Percentiles rank a stretch among this genome's conserved stretches.
Evolutionary conservation across 23 red algal species (phyloP).

Genomic region (Rhodosorus marinus): DNA sequence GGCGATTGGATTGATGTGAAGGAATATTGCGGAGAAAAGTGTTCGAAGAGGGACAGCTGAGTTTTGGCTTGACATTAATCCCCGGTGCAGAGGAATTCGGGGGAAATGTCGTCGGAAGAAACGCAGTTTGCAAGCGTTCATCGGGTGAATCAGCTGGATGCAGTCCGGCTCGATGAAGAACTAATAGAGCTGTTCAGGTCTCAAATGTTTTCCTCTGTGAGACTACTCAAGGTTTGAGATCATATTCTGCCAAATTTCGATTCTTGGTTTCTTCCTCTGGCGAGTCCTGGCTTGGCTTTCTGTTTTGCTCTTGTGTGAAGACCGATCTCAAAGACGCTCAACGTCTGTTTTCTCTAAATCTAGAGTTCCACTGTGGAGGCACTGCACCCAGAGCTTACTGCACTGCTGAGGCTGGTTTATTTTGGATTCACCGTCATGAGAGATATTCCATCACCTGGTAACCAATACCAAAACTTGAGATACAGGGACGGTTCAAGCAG

Average conservation of each 20-base stretch:
- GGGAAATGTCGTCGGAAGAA: not conserved
- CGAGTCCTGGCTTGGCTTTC: not conserved
- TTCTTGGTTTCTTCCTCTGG: not conserved
- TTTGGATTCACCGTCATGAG: not conserved
- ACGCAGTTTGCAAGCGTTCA: not conserved
- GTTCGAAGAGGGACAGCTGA: not conserved
- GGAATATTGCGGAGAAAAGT: too few species aligned
- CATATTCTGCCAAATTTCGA: too few species aligned
- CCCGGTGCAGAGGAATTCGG: not conserved
- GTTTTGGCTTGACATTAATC: not conserved
- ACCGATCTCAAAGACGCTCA: not conserved
- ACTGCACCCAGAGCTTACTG: conserved; percentile 3
- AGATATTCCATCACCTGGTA: not conserved
- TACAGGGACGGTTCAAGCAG: not conserved
- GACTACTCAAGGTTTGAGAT: too few species aligned
- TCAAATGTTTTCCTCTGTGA: too few species aligned
- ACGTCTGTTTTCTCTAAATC: not conserved
- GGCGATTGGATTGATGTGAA: too few species aligned
- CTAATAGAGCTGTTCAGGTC: not conserved
- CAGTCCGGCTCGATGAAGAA: conserved; percentile 5
- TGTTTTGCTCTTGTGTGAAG: not conserved
- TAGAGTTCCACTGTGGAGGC: not conserved
- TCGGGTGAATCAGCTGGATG: conserved; percentile 11
- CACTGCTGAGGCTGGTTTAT: conserved; percentile 2
- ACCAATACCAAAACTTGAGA: not conserved